Evolutionary conservation across 768 basidiomycete species (phyloP), one percentile per base, ranked within the genome.

Genomic region (Termitomyces heimii): DNA sequence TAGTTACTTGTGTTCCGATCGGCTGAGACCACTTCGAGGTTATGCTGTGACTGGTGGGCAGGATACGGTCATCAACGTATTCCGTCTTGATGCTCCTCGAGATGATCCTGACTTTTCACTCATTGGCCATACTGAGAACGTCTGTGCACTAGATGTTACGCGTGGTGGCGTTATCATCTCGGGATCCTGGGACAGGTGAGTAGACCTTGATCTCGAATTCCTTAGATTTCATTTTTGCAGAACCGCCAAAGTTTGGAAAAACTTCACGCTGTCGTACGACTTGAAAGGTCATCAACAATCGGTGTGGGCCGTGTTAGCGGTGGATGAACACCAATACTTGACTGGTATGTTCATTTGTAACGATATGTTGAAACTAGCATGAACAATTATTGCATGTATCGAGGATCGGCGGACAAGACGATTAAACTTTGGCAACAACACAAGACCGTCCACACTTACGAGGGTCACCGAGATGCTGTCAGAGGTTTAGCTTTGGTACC

Each of bases 161-260:
- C 71, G 81, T 9, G 78, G 79, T 48, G 92, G 92, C 16, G 77
- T 82, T 50, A 86, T 98, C 59, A 84, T 97, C 56, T 95, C 92
- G 8, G 97, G 97, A 20, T 96, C 93, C 43, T 99, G 97, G 97
- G 97, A 98, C 74, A 89, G 82, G 96, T 96, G 65, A 71, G 83
- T 72, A 12, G 46, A 51, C 37, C 54, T 42, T 20, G 5, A 37
- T 47, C 44, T 40, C 18, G 18, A 35, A 47, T 9, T 24, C 29
- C 22, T 20, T 53, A 26, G 5, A 29, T n/a, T 13, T 39, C n/a
- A 52, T 16, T 40, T 14, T n/a, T 2, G 1, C 66, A 98, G 95
- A 68, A 93, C 96, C 1, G 96, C 94, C 35, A 92, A 93, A 72
- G 88, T 99, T 2, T 98, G 94, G 94, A 85, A 84, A 70, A 78